Evolutionary conservation across 495 filamentous ascomycete genomes (phyloP).

Genomic region (Penicillium turbatum): DNA sequence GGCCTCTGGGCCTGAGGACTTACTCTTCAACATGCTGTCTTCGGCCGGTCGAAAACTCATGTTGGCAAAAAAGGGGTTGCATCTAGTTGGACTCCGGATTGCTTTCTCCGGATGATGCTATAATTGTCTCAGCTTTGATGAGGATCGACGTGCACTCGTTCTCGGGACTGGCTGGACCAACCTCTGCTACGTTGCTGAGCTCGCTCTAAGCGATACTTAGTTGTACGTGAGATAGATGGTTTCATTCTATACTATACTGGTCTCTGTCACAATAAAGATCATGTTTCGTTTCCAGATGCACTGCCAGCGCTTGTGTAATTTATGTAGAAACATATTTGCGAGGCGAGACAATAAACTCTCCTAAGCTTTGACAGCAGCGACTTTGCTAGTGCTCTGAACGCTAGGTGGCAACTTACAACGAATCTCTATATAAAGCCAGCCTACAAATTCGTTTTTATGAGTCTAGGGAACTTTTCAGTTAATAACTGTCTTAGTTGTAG

Average conservation of each 20-base stretch:
- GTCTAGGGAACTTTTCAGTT: too few species aligned
- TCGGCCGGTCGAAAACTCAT: conserved; percentile 8
- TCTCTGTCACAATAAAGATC: not conserved
- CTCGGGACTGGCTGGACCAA: not conserved
- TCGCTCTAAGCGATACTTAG: not conserved
- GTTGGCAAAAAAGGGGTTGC: conserved; percentile 12
- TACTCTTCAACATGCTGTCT: conserved; percentile 11
- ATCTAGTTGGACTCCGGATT: not conserved
- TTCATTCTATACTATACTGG: not conserved
- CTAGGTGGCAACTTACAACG: too few species aligned
- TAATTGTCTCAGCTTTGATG: not conserved
- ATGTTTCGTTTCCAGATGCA: too few species aligned
- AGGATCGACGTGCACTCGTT: not conserved
- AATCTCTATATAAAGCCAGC: too few species aligned
- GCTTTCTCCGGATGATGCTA: not conserved
- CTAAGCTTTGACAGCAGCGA: too few species aligned
- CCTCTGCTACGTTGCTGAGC: not conserved
- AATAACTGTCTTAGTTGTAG: not conserved
- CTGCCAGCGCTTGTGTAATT: too few species aligned
- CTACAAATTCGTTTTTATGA: not conserved
- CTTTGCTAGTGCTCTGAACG: too few species aligned
- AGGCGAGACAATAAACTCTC: too few species aligned
- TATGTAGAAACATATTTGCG: too few species aligned
- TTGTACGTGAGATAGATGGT: not conserved
- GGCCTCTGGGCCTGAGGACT: conserved; percentile 2